Evolutionary conservation across 2,329 filamentous ascomycete species (phyloP).

Genomic region (Aspergillus amoenus): DNA sequence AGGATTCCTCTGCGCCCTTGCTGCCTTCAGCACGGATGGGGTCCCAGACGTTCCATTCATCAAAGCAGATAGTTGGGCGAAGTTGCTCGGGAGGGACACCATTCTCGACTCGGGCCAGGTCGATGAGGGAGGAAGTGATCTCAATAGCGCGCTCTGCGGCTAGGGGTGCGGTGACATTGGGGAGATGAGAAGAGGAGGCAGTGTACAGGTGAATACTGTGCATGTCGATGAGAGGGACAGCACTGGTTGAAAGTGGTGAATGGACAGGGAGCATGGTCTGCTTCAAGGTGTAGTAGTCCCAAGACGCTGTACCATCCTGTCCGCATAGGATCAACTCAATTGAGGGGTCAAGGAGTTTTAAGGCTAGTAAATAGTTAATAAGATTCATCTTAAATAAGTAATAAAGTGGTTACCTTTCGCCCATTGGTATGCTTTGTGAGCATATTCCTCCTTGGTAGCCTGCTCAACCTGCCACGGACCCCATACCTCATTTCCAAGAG

Average conservation of each 20-base stretch:
- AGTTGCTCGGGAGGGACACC: slow-evolving; percentile 54
- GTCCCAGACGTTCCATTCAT: slow-evolving; percentile 86
- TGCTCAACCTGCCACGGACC: slow-evolving; percentile 61
- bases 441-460: slow-evolving; percentile 60
- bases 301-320: slow-evolving; percentile 65
- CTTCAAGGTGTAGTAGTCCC: slow-evolving; percentile 73
- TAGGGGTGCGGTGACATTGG: slow-evolving; percentile 63
- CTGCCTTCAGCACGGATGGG: slow-evolving; percentile 69
- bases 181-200: slow-evolving; percentile 54
- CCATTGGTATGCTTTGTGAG: slow-evolving; percentile 60
- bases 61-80: slow-evolving; percentile 72
- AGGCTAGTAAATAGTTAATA: slow-evolving; percentile 25
- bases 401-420: slow-evolving; percentile 48
- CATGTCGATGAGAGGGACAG: slow-evolving; percentile 65
- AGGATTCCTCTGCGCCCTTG: slow-evolving; percentile 69
- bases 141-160: slow-evolving; percentile 73
- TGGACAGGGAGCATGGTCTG: slow-evolving; percentile 59
- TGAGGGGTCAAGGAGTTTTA: slow-evolving; percentile 58
- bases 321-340: slow-evolving; percentile 73
- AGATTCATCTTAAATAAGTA: background rate
- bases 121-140: slow-evolving; percentile 66
- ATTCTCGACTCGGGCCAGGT: slow-evolving; percentile 71
- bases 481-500: slow-evolving; percentile 72
- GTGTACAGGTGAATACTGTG: slow-evolving; percentile 81
- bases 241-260: slow-evolving; percentile 40